Evolutionary conservation across 768 basidiomycete genomes (phyloP), one percentile per base, ranked within the genome.

Genomic region (Rhizopogon vulgaris): DNA sequence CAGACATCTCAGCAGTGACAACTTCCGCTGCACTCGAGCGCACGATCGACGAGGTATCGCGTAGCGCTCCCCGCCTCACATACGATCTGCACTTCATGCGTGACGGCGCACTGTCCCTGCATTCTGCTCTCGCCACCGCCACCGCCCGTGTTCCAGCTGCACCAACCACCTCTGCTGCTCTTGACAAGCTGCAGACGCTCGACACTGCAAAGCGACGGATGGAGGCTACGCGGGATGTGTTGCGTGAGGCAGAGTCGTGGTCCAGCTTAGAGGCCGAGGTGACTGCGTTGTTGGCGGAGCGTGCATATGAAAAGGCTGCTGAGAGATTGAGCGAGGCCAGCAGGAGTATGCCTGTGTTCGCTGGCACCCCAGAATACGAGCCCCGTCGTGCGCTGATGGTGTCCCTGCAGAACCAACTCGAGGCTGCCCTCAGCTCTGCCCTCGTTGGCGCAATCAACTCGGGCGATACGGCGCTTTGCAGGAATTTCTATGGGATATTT

Each of bases 51-150:
- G 94, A 97, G 64, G 90, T 97, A 39, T 92, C 94, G 2, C 82
- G 94, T 45, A 82, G 85, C 4, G 85, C 97, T 18, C 92, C 96
- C 11, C 82, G 96, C 37, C 77, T 99, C 41, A 84, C 90, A 1
- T 98, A 96, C 66, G 96, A 98, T 69, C 76, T 99, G 34, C 94
- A 98, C 65, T 96, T 96, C 73, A 94, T 97, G 84, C 86, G 90
- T 39, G 95, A 98, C 60, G 84, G 86, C 30, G 94, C 94, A 1
- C 69, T 87, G 15, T 78, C 87, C 3, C 76, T 98, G 22, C 87
- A 89, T 54, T 73, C 71, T 27, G 72, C 82, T 8, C 73, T 99
- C 18, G 71, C 77, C 27, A 75, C 76, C 30, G 75, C 79, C 0
- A 70, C 81, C 14, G 79, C 80, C 0, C 51, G 46, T 7, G 46